Conservation (phyloP, 2,329 filamentous ascomycete species). For the Diplodia seriata region DNA sequence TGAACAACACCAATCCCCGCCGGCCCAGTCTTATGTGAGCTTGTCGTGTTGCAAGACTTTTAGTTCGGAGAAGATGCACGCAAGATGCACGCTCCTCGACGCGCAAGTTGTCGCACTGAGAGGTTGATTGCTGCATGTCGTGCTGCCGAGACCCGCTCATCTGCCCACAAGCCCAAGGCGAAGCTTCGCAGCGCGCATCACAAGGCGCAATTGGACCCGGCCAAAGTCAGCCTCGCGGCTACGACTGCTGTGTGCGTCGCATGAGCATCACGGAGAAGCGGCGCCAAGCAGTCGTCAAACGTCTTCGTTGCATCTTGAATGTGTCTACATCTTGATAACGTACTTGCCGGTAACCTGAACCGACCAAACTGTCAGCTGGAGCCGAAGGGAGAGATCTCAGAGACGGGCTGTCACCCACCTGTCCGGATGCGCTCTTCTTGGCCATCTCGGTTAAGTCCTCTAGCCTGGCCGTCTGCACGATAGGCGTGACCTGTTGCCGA, state of each 20-base stretch:
- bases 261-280: neutral
- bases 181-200: neutral
- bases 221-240: conserved; percentile 11
- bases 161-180: conserved; percentile 6
- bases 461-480: conserved; percentile 11
- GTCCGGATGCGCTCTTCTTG: conserved; percentile 22
- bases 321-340: conserved; percentile 24
- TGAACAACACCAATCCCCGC: neutral
- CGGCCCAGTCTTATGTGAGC: neutral
- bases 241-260: conserved; percentile 6
- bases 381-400: neutral
- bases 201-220: conserved; percentile 17
- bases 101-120: conserved; percentile 7
- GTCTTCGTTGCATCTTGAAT: neutral
- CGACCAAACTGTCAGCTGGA: conserved; percentile 9
- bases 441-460: conserved; percentile 26
- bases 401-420: conserved; percentile 17
- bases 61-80: neutral
- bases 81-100: conserved; percentile 7
- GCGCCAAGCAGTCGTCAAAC: conserved; percentile 14
- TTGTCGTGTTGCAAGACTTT: conserved; percentile 1
- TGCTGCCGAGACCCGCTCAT: conserved; percentile 12
- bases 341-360: conserved; percentile 22
- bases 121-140: neutral
- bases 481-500: conserved; percentile 23